These are phyloP conservation scores for Metschnikowia shivogae DNA, from an alignment of 805 yeast genomes.

Conservation along the genomic window DNA sequence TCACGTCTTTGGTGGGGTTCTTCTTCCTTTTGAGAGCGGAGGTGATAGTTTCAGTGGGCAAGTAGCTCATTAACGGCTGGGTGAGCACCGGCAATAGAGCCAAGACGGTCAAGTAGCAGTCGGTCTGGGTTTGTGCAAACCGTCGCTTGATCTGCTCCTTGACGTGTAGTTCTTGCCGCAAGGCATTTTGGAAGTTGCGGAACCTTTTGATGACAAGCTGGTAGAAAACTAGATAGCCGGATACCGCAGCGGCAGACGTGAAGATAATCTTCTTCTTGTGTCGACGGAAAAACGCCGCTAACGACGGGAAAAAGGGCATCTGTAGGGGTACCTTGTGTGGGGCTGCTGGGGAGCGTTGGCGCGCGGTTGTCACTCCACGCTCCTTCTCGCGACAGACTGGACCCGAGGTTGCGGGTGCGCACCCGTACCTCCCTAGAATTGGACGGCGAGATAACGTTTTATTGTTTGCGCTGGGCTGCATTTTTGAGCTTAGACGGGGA, in stretches of 20 bases:
- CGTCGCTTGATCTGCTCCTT: slow-evolving; percentile 64
- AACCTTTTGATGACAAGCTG: slow-evolving; percentile 37
- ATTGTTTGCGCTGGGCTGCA: too few species aligned
- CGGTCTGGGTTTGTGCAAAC: slow-evolving; percentile 88
- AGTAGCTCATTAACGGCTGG: slow-evolving; percentile 53
- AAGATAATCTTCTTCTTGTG: slow-evolving; percentile 34
- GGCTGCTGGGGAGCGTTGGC: slow-evolving; percentile 1
- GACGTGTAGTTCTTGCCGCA: slow-evolving; percentile 38
- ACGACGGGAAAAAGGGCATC: slow-evolving; percentile 40
- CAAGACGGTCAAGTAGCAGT: slow-evolving; percentile 77
- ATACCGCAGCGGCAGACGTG: slow-evolving; percentile 31
- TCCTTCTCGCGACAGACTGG: neutral
- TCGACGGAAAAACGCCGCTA: slow-evolving; percentile 38
- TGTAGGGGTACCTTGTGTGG: neutral
- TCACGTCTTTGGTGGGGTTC: slow-evolving; percentile 26
- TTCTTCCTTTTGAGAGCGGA: slow-evolving; percentile 63
- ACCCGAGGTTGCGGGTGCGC: slow-evolving; percentile 3
- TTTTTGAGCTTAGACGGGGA: too few species aligned
- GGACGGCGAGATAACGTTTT: too few species aligned
- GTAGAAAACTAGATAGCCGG: slow-evolving; percentile 34
- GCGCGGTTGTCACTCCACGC: slow-evolving; percentile 3
- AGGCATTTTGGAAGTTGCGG: slow-evolving; percentile 36
- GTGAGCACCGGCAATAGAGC: slow-evolving; percentile 77
- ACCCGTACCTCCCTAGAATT: neutral
- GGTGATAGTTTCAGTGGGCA: slow-evolving; percentile 73